Evolutionary conservation across 306 rosid species (phyloP).

Genomic region (Lablab purpureus): DNA sequence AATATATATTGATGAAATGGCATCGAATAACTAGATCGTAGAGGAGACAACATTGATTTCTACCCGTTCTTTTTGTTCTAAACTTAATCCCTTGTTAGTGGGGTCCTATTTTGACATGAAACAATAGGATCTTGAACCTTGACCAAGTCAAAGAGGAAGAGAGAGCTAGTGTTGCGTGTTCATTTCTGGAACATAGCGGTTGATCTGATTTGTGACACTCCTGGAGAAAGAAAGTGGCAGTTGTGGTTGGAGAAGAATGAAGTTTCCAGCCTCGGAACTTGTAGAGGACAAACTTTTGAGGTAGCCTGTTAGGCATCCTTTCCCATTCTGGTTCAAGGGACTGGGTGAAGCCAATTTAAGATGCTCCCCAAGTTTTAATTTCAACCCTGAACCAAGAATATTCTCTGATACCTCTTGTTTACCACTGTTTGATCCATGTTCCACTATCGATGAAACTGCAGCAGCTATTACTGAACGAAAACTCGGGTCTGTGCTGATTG

Average conservation of each 20-base stretch:
- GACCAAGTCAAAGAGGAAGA: neutral
- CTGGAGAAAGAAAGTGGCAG: slow-evolving; percentile 48
- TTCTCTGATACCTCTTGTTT: slow-evolving; percentile 41
- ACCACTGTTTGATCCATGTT: slow-evolving; percentile 49
- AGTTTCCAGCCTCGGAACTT: slow-evolving; percentile 44
- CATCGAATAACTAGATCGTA: neutral
- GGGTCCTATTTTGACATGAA: neutral
- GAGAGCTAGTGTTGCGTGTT: slow-evolving; percentile 32
- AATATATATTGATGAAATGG: neutral
- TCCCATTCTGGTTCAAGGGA: slow-evolving; percentile 50
- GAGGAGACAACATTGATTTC: neutral
- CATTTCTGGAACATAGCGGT: slow-evolving; percentile 24
- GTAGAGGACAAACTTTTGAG: slow-evolving; percentile 52
- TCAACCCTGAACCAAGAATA: slow-evolving; percentile 46
- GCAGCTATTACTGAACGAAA: slow-evolving; percentile 63
- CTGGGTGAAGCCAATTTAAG: slow-evolving; percentile 39
- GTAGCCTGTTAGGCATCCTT: slow-evolving; percentile 45
- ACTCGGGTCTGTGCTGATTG: slow-evolving; percentile 61
- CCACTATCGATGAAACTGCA: slow-evolving; percentile 67
- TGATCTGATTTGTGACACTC: slow-evolving; percentile 36
- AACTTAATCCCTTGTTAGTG: neutral
- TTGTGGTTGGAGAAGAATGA: slow-evolving; percentile 53
- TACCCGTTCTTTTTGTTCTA: neutral
- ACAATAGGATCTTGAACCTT: neutral
- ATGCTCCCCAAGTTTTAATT: slow-evolving; percentile 47